Conservation (phyloP, 345 rosid species). For the Pugionium dolabratum region DNA sequence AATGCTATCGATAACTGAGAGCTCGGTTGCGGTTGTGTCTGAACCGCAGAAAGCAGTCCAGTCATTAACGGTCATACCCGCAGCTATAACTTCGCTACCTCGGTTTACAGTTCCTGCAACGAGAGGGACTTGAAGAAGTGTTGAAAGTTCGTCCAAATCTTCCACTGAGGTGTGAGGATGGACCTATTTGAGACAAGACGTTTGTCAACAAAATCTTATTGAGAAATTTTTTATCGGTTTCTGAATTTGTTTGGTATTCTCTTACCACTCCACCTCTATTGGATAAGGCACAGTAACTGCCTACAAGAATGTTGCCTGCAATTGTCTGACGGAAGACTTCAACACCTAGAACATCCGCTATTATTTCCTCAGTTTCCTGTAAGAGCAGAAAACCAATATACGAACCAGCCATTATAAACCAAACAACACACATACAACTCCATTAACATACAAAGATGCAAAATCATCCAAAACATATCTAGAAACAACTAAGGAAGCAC, state of each 20-base stretch:
- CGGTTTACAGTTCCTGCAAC: slow-evolving; percentile 86
- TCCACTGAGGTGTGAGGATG: slow-evolving; percentile 93
- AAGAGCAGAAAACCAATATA: slow-evolving; percentile 5
- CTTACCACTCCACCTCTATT: slow-evolving; percentile 93
- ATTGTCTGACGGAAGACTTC: slow-evolving; percentile 95
- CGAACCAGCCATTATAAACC: neutral
- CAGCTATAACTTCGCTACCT: slow-evolving; percentile 82
- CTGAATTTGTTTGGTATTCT: slow-evolving; percentile 25
- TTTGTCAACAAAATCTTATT: neutral
- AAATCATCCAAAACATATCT: neutral
- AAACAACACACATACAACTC: neutral
- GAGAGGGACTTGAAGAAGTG: slow-evolving; percentile 77
- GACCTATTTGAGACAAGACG: slow-evolving; percentile 49
- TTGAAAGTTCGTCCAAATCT: slow-evolving; percentile 93
- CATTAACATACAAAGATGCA: neutral
- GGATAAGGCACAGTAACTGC: slow-evolving; percentile 86
- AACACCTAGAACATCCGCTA: slow-evolving; percentile 93
- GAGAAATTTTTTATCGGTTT: neutral
- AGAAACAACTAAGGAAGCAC: neutral
- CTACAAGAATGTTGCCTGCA: slow-evolving; percentile 90
- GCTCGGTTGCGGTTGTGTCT: slow-evolving; percentile 91
- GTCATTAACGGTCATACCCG: slow-evolving; percentile 85
- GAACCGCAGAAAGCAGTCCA: slow-evolving; percentile 91
- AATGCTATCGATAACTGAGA: slow-evolving; percentile 83
- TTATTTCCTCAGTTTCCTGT: slow-evolving; percentile 88